phyloP scores from a whole-genome alignment of 305 asterid species.

The Solanum hybrid region DNA sequence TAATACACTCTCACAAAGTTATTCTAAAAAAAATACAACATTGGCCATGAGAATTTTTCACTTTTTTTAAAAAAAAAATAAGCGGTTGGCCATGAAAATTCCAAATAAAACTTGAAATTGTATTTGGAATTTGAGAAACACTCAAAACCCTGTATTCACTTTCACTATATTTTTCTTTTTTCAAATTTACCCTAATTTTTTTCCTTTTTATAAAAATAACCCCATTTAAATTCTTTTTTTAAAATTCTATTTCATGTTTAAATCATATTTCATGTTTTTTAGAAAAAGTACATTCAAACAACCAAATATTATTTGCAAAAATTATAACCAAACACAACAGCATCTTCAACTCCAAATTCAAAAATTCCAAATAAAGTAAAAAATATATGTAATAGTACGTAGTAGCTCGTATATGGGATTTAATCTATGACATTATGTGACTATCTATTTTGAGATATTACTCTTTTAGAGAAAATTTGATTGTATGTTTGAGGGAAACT shows the following conservation, averaged over 20 bases:
- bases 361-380: neutral
- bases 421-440: neutral
- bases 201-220: neutral
- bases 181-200: neutral
- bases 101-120: neutral
- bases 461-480: neutral
- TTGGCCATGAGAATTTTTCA: neutral
- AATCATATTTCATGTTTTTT: neutral
- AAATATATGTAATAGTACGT: neutral
- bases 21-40: neutral
- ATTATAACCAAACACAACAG: neutral
- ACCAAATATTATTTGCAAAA: neutral
- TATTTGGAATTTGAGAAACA: neutral
- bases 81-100: neutral
- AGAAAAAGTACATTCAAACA: neutral
- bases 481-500: neutral
- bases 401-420: neutral
- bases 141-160: neutral
- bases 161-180: neutral
- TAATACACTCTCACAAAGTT: neutral
- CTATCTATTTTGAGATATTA: neutral
- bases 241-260: neutral
- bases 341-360: neutral
- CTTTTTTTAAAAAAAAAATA: neutral
- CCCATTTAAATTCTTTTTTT: neutral